Evolutionary conservation across 129 eudicot genomes (phyloP), one percentile per base, ranked within the genome.

Genomic region (Pittosporum tobira): DNA sequence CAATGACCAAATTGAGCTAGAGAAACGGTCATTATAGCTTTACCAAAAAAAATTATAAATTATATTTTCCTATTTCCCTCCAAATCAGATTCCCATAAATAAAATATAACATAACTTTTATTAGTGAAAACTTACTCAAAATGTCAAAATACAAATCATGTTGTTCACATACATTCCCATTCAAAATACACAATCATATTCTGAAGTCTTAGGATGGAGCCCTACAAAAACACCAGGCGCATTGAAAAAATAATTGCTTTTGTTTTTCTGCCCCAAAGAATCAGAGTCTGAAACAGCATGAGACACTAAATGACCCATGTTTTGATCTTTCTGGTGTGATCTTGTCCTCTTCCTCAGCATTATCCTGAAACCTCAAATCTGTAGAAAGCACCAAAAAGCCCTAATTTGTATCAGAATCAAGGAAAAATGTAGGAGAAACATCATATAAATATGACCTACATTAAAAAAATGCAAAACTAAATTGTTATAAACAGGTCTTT

Each of bases 311-410:
- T 82, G 77, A 73, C 79, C 78, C 82, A 72, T 69, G 26, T 68
- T 76, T 64, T 85, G 98, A 73, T 80, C 89, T 75, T 86, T 90
- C 61, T 86, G 98, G 63, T 72, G 75, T 69, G 95, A 85, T 80
- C 95, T 85, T 54, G 70, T 61, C 61, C 95, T 86, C 73, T 86
- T 91, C 73, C 87, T 91, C 87, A 91, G 73, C 95, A 91, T 86
- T 73, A 51, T 83, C 68, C 26, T 50, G 13, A 29, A 75, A 54
- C 64, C 74, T 48, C 65, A 43, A 51, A 48, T 48, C 71, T 66
- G 69, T 44, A 48, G 48, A 64, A 43, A 49, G 12, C 18, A 52
- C 21, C 36, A 54, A 40, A 18, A 47, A 60, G 4, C 42, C 42
- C 59, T 52, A 5, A 58, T 57, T 45, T 56, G n/a, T 31, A 48